Conservation (phyloP, 495 filamentous ascomycete genomes). For the Annulohypoxylon nitens region DNA sequence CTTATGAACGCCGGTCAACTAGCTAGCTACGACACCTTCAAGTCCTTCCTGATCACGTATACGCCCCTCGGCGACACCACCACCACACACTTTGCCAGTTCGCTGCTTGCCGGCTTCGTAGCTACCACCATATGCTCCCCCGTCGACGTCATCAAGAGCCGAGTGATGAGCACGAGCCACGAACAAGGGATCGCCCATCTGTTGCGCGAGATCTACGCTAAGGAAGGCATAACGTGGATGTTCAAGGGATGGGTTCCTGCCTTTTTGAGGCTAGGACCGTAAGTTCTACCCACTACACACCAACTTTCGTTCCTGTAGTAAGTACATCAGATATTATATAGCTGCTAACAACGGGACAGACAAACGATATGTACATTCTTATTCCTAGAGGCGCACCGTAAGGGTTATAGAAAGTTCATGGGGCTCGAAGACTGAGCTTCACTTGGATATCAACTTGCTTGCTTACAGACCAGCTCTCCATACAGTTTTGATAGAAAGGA, state of each 20-base stretch:
- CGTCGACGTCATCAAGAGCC: conserved; percentile 97
- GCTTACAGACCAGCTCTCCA: conserved; percentile 19
- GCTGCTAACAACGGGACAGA: conserved; percentile 43
- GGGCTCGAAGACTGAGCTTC: conserved; percentile 57
- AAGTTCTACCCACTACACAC: conserved; percentile 49
- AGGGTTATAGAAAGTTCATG: conserved; percentile 68
- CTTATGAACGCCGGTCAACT: conserved; percentile 95
- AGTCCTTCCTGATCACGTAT: conserved; percentile 75
- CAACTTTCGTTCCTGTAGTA: background rate
- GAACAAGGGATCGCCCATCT: conserved; percentile 70
- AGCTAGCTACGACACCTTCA: conserved; percentile 93
- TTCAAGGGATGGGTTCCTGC: conserved; percentile 98
- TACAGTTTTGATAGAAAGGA: conserved; percentile 34
- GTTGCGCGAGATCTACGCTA: conserved; percentile 75
- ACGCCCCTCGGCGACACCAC: conserved; percentile 81
- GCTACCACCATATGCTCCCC: conserved; percentile 96
- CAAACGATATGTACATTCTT: conserved; percentile 97
- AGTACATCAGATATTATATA: background rate
- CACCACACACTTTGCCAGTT: conserved; percentile 87
- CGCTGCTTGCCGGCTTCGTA: conserved; percentile 88
- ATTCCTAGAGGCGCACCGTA: conserved; percentile 93
- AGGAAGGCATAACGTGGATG: conserved; percentile 89
- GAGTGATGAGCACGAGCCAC: conserved; percentile 83
- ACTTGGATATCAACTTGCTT: conserved; percentile 9
- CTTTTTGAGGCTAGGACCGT: conserved; percentile 87